A percentile compares a stretch with the other conserved stretches of the same genome.
Evolutionary conservation across 2,329 filamentous ascomycete species (phyloP).

Genomic region (Ophiosphaerella herpotricha): DNA sequence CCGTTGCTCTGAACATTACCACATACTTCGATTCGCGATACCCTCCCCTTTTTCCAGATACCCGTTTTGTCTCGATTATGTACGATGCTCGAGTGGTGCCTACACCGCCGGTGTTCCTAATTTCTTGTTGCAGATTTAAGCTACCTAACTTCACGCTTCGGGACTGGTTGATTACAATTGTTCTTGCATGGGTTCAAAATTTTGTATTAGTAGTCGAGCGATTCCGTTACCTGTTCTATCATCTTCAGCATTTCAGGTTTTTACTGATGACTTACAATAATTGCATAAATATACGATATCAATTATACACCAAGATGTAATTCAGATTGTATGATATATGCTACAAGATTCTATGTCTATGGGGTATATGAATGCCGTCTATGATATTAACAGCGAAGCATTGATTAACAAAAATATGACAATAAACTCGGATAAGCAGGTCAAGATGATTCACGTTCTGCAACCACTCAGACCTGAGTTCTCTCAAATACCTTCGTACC

Average conservation of each 20-base stretch:
- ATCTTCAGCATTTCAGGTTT: not conserved
- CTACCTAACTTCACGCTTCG: too few species aligned
- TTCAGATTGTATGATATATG: not conserved
- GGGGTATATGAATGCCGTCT: not conserved
- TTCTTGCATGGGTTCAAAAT: too few species aligned
- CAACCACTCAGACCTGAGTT: not conserved
- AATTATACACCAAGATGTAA: not conserved
- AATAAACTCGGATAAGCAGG: too few species aligned
- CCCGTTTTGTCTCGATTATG: slow-evolving; percentile 4
- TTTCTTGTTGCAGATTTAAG: too few species aligned
- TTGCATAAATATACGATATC: not conserved
- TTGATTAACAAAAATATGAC: too few species aligned
- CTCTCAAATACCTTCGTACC: slow-evolving; percentile 51
- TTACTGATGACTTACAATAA: not conserved
- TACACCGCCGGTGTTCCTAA: not conserved
- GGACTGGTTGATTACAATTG: too few species aligned
- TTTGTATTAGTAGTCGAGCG: too few species aligned
- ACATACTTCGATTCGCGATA: slow-evolving; percentile 19
- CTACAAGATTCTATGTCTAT: not conserved
- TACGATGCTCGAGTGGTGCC: not conserved
- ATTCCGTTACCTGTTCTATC: not conserved
- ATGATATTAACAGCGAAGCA: not conserved
- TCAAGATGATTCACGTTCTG: too few species aligned
- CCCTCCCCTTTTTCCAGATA: slow-evolving; percentile 13
- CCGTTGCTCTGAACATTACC: slow-evolving; percentile 1